phyloP scores from a whole-genome alignment of 225 moss, liverwort and hornwort species.

The Anthoceros angustus region DNA sequence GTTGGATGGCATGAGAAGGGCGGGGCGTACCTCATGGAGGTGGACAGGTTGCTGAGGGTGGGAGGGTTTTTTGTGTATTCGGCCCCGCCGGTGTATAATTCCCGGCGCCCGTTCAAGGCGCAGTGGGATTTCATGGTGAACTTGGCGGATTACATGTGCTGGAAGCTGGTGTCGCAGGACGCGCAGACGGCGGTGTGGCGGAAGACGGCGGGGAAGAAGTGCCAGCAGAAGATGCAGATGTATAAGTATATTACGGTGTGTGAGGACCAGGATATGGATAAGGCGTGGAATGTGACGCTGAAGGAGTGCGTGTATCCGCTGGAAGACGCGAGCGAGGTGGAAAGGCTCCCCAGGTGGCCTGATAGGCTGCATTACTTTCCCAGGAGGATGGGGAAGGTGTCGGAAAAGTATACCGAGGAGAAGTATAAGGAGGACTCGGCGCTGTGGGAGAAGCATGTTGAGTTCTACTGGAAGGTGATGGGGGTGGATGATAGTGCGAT shows the following conservation, averaged over 20 bases:
- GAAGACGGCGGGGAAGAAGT: background rate
- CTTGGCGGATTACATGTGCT: background rate
- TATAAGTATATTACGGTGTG: background rate
- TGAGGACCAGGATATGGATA: background rate
- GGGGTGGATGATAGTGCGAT: background rate
- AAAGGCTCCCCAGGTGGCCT: background rate
- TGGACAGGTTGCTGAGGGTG: constrained; percentile 41
- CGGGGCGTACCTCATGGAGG: constrained; percentile 34
- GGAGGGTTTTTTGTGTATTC: constrained; percentile 39
- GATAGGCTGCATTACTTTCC: background rate
- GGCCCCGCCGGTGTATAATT: constrained; percentile 33
- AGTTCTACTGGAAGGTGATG: background rate
- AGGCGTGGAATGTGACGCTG: background rate
- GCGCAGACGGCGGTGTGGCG: background rate
- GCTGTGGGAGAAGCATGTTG: background rate
- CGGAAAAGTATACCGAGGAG: background rate
- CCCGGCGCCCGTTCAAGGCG: background rate
- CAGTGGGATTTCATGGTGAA: background rate
- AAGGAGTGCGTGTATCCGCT: background rate
- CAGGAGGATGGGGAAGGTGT: background rate
- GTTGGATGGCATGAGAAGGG: constrained; percentile 19
- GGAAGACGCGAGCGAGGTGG: background rate
- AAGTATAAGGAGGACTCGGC: background rate
- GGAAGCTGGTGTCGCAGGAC: background rate
- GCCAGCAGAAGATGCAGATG: background rate